These are phyloP conservation scores for Aphanomyces stellatus DNA, from an alignment of 352 stramenopile genomes.

Conservation along the genomic window DNA sequence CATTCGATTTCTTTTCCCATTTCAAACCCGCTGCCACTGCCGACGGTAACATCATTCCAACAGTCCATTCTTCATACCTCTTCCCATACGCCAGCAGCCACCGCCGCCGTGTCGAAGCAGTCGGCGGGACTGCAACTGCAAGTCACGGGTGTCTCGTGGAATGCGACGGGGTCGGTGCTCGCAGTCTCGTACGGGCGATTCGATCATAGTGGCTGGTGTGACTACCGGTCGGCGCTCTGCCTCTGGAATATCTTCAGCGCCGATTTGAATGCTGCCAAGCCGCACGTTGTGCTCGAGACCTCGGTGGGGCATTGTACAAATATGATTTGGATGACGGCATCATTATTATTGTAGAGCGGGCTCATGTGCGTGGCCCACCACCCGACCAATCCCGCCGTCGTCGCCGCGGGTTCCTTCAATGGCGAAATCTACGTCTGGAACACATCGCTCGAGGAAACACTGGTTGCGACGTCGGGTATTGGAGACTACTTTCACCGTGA, in stretches of 20 bases:
- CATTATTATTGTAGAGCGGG: slow-evolving; percentile 61
- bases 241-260: slow-evolving; percentile 80
- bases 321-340: no score
- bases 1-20: slow-evolving; percentile 64
- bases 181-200: slow-evolving; percentile 78
- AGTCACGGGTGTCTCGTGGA: slow-evolving; percentile 82
- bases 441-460: slow-evolving; percentile 50
- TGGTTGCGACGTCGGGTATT: slow-evolving; percentile 65
- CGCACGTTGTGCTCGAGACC: slow-evolving; percentile 64
- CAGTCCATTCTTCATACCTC: slow-evolving; percentile 1
- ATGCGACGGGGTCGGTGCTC: slow-evolving; percentile 70
- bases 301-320: no score
- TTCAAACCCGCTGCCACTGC: slow-evolving; percentile 53
- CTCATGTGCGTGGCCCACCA: slow-evolving; percentile 85
- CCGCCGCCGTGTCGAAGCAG: no score
- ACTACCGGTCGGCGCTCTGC: slow-evolving; percentile 77
- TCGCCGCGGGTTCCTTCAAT: slow-evolving; percentile 81
- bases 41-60: neutral
- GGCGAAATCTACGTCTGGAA: slow-evolving; percentile 82
- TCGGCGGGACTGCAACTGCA: slow-evolving; percentile 54
- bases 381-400: slow-evolving; percentile 65
- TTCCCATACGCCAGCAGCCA: neutral
- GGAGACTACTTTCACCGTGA: slow-evolving; percentile 86
- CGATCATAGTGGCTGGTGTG: slow-evolving; percentile 81
- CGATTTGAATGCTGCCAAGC: slow-evolving; percentile 56